phyloP scores from a whole-genome alignment of 1,284 basidiomycete genomes.

The Cutaneotrichosporon sp. region DNA sequence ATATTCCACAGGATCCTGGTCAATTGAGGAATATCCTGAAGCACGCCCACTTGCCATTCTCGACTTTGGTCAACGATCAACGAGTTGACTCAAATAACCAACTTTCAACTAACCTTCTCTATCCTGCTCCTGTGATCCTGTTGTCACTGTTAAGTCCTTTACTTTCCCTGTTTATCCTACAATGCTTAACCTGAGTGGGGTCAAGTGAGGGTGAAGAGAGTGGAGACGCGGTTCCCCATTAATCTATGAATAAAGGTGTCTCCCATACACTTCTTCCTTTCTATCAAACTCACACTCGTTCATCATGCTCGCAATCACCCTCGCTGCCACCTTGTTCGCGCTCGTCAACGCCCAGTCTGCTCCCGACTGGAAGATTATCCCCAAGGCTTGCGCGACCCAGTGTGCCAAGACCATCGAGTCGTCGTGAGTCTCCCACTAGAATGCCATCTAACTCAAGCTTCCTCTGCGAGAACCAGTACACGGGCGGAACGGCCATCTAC shows the following conservation, averaged over 20 bases:
- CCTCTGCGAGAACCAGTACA: conserved; percentile 33
- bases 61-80: no score
- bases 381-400: conserved; percentile 38
- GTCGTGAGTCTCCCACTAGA: conserved; percentile 21
- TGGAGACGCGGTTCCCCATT: neutral
- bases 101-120: neutral
- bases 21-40: no score
- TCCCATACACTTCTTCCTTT: neutral
- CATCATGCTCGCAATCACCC: conserved; percentile 35
- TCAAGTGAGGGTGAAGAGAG: no score
- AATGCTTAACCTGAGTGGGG: no score
- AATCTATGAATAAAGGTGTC: no score
- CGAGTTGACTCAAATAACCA: neutral
- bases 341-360: conserved; percentile 44
- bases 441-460: conserved; percentile 3
- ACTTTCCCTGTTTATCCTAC: no score
- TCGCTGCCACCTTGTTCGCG: conserved; percentile 34
- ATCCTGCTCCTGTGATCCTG: neutral
- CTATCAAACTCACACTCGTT: neutral
- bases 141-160: neutral
- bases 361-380: conserved; percentile 47
- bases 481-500: conserved; percentile 36
- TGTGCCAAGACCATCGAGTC: conserved; percentile 43
- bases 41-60: conserved; percentile 2
- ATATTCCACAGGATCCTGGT: no score